Conservation (phyloP, 306 rosid genomes). For the Castanopsis chinensis region DNA sequence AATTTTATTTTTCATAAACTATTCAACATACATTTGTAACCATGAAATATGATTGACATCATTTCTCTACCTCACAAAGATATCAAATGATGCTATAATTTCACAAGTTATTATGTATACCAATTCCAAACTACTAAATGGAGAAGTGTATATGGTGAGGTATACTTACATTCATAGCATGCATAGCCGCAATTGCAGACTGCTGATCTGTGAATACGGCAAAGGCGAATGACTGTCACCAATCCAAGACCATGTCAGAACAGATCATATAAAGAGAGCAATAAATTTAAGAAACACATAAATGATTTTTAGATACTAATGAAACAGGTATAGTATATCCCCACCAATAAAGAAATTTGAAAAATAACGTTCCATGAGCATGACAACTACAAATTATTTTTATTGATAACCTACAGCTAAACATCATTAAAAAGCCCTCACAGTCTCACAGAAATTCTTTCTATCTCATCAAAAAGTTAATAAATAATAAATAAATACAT, state of each 20-base stretch:
- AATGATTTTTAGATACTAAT: background rate
- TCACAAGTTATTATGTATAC: background rate
- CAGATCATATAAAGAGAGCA: background rate
- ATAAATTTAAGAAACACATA: background rate
- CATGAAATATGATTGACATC: background rate
- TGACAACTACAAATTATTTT: background rate
- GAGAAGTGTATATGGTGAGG: background rate
- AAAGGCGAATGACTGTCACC: constrained; percentile 81
- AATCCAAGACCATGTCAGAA: constrained; percentile 11
- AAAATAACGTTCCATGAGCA: background rate
- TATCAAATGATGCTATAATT: background rate
- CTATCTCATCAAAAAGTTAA: no score
- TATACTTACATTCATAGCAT: constrained; percentile 72
- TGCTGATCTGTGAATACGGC: constrained; percentile 87
- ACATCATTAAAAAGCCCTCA: background rate
- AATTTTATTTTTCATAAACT: background rate
- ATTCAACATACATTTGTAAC: background rate
- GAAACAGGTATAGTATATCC: background rate
- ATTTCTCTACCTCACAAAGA: background rate
- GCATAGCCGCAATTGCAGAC: constrained; percentile 78
- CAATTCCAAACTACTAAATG: background rate
- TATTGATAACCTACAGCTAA: background rate
- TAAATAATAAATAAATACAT: background rate
- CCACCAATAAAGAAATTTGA: background rate
- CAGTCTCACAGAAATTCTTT: no score